These are phyloP conservation scores for Euphrasia confusa DNA, from an alignment of 257 asterid genomes.

Conservation along the genomic window DNA sequence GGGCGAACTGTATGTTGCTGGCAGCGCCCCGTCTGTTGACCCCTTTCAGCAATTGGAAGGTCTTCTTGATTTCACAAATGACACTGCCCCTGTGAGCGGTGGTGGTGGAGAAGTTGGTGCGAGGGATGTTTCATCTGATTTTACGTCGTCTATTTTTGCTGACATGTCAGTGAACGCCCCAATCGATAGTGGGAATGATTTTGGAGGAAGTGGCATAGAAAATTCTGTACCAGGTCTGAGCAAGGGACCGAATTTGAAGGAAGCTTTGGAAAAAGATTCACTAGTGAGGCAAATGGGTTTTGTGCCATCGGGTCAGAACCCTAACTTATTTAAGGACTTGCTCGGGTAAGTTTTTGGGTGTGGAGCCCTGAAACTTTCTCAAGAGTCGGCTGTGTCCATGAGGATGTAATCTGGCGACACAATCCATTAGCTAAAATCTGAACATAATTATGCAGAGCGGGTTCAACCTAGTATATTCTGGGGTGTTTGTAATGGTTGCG, in stretches of 20 bases:
- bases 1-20: conserved; percentile 56
- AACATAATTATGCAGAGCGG: conserved; percentile 15
- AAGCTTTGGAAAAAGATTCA: conserved; percentile 80
- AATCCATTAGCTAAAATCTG: conserved; percentile 7
- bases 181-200: conserved; percentile 37
- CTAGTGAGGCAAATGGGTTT: conserved; percentile 92
- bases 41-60: conserved; percentile 92
- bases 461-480: conserved; percentile 7
- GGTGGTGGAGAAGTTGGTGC: conserved; percentile 17
- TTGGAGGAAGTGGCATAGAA: conserved; percentile 27
- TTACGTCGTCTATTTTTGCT: conserved; percentile 61
- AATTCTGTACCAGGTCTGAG: conserved; percentile 32
- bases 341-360: conserved; percentile 44
- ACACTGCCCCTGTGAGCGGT: conserved; percentile 30
- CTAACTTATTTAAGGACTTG: conserved; percentile 79
- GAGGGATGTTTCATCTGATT: conserved; percentile 41
- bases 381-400: background rate
- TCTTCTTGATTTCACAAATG: conserved; percentile 61
- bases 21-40: conserved; percentile 43
- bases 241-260: conserved; percentile 74
- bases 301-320: conserved; percentile 81
- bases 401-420: conserved; percentile 6
- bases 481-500: conserved; percentile 31
- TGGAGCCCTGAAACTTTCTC: conserved; percentile 18
- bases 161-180: conserved; percentile 47